Conservation (phyloP, 2,329 filamentous ascomycete species). For the Claviceps purpurea region DNA sequence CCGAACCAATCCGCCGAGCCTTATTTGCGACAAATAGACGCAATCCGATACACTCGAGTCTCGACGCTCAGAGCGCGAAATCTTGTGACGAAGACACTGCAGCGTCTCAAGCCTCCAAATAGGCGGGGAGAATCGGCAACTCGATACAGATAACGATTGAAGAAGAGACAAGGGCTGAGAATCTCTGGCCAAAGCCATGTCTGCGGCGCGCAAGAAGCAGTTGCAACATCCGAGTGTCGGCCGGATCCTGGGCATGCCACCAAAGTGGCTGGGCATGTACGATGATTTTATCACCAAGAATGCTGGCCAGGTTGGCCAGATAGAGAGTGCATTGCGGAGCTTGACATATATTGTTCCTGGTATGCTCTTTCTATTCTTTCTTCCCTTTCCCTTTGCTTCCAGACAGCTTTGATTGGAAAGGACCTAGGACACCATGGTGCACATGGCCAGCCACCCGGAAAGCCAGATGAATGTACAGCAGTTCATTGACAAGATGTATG, state of each 20-base stretch:
- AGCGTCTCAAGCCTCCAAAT: background rate
- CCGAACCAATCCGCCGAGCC: background rate
- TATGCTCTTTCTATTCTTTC: conserved; percentile 14
- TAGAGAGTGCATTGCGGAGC: conserved; percentile 84
- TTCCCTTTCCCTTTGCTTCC: background rate
- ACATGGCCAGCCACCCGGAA: too few relatives aligned
- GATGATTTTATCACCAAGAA: conserved; percentile 92
- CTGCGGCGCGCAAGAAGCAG: background rate
- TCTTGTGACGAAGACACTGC: background rate
- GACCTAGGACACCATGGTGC: too few relatives aligned
- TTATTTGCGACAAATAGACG: background rate
- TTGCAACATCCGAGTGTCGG: background rate
- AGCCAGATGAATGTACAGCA: too few relatives aligned
- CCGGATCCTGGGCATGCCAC: conserved; percentile 23
- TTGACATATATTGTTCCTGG: conserved; percentile 93
- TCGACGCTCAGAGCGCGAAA: background rate
- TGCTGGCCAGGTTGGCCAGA: conserved; percentile 81
- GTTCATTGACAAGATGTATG: too few relatives aligned
- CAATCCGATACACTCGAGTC: background rate
- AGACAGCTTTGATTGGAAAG: too few relatives aligned
- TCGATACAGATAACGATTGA: background rate
- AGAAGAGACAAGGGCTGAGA: background rate
- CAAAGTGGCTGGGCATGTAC: conserved; percentile 59
- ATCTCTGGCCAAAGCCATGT: background rate
- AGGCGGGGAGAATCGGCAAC: background rate